Evolutionary conservation across 441 rosid species (phyloP), one percentile per base, ranked within the genome.

Genomic region (Aleurites moluccanus): DNA sequence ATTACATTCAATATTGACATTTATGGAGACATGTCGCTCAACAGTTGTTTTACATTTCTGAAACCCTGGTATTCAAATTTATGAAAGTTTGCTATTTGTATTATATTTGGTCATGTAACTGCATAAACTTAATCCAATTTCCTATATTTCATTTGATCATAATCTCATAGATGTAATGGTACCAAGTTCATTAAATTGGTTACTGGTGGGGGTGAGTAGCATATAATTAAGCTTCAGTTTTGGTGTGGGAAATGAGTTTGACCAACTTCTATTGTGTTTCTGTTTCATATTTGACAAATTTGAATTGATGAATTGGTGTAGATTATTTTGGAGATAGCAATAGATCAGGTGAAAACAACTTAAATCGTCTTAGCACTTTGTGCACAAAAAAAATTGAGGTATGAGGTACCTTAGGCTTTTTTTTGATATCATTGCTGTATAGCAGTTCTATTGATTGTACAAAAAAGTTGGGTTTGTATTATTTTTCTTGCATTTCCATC

Each of bases 61-160:
- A 52, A 68, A 68, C 21, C 72, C 40, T 38, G 8, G 40, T 30
- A 68, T 68, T 30, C 45, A 49, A 49, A 50, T 35, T 28, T 68
- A 14, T n/a, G 35, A 44, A 56, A 56, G 55, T 1, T 23, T 69
- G 45, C 13, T 53, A 38, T 55, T 42, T 21, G 1, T 70, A 4
- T 70, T 35, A 2, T 56, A 20, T 38, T 38, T 15, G 27, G 1
- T 64, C 18, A 10, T 64, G 13, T 38, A 62, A 25, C 27, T 38
- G 16, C 21, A 21, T 50, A 50, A 27, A 68, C 44, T 28, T 30
- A 14, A 47, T 72, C 67, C 27, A 72, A 18, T 72, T 59, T 38
- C n/a, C 21, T 55, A 65, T 42, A 2, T 20, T 20, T 64, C 50
- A 40, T 42, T 65, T 65, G 52, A 40, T 40, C 9, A 40, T 42